phyloP scores from a whole-genome alignment of 1,139 yeast genomes.

The Saccharomyces pastorianus region DNA sequence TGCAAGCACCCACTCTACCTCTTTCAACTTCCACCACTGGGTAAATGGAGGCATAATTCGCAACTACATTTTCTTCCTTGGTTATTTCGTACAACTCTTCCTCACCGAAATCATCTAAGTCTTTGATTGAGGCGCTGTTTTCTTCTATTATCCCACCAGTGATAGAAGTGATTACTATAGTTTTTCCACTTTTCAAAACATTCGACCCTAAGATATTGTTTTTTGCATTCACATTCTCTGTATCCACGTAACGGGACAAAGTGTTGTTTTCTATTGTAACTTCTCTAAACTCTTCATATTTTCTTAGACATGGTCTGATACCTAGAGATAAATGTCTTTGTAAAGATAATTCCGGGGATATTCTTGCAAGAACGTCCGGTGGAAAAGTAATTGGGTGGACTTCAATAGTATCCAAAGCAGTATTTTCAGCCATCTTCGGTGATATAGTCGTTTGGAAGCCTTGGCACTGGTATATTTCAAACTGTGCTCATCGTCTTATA shows the following conservation, averaged over 20 bases:
- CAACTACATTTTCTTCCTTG: conserved; percentile 17
- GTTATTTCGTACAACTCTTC: conserved; percentile 34
- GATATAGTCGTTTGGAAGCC: neutral
- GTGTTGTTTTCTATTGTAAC: conserved; percentile 41
- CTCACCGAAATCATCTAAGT: conserved; percentile 32
- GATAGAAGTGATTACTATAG: conserved; percentile 67
- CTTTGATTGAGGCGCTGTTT: conserved; percentile 32
- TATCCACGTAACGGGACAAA: conserved; percentile 34
- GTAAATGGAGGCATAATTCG: conserved; percentile 42
- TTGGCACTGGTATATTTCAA: neutral
- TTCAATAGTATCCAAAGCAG: conserved; percentile 16
- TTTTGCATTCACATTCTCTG: conserved; percentile 13
- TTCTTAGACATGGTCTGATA: conserved; percentile 63
- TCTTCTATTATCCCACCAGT: conserved; percentile 63
- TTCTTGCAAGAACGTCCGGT: conserved; percentile 72
- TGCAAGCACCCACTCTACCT: conserved; percentile 75
- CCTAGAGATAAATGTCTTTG: conserved; percentile 71
- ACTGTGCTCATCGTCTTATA: neutral
- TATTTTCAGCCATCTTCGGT: neutral
- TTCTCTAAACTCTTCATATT: conserved; percentile 64
- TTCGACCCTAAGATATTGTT: conserved; percentile 58
- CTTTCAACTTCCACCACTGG: conserved; percentile 78
- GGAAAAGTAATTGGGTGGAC: conserved; percentile 42
- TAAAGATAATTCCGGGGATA: conserved; percentile 78
- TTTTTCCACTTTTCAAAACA: conserved; percentile 64